These are phyloP conservation scores for Dichotomocladium elegans DNA, from an alignment of 371 early-diverging fungal genomes.

Conservation along the genomic window DNA sequence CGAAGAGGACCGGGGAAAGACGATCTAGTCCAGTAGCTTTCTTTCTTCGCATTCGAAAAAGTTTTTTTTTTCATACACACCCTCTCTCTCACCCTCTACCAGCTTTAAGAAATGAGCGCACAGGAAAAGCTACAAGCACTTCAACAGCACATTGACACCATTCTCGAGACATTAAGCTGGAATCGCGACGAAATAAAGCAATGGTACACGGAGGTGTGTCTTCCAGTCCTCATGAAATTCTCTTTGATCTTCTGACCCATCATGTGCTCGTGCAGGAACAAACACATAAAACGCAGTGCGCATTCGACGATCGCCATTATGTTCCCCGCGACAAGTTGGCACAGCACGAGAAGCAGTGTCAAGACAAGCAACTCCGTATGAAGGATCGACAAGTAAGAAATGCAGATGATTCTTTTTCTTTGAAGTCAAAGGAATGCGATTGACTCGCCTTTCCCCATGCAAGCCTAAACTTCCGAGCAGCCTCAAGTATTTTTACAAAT, in stretches of 20 bases:
- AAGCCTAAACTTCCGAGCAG: constrained; percentile 7
- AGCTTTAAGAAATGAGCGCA: neutral
- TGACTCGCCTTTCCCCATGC: neutral
- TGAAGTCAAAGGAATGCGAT: neutral
- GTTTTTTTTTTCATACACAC: no score
- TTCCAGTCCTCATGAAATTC: neutral
- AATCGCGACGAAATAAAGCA: constrained; percentile 3
- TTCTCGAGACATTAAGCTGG: neutral
- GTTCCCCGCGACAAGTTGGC: neutral
- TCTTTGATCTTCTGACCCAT: neutral
- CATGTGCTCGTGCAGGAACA: neutral
- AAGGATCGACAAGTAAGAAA: neutral
- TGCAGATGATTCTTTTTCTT: neutral
- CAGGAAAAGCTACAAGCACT: neutral
- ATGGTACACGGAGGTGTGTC: neutral
- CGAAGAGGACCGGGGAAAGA: no score
- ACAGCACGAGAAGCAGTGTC: neutral
- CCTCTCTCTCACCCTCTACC: no score
- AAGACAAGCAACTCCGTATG: neutral
- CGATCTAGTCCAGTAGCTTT: constrained; percentile 15
- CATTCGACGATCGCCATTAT: neutral
- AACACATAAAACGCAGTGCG: neutral
- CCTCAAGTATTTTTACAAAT: constrained; percentile 6
- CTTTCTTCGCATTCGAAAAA: neutral
- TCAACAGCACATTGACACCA: neutral